Evolutionary conservation across 345 rosid genomes (phyloP), one percentile per base, ranked within the genome.

Genomic region (Iberis pinnata): DNA sequence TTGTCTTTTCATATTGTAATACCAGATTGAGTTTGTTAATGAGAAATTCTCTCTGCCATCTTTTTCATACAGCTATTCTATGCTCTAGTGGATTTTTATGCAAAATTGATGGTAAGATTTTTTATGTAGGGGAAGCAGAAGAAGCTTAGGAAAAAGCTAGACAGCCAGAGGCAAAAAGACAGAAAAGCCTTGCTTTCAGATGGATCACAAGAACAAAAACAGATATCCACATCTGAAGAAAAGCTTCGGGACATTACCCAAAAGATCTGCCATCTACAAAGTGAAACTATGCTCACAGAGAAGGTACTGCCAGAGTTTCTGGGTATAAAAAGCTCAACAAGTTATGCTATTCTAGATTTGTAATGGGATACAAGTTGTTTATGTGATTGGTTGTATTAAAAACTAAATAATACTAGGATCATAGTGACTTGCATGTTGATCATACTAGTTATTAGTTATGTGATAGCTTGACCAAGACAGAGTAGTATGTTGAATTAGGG

Each of bases 51-150:
- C n/a, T n/a, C n/a, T 29, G 33, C 8, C 33, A 29, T 29, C 10
- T 29, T 29, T 29, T 29, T 9, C 7, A 6, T 29, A 7, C n/a
- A n/a, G n/a, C n/a, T n/a, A n/a, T n/a, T n/a, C n/a, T n/a, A n/a
- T 50, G 43, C 12, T 33, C 44, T 38, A 37, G 29, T 18, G 17
- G 14, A 27, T 18, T 53, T 25, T 26, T 16, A 10, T 43, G 38
- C 11, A 14, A 47, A 43, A 24, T 14, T 50, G 43, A 35, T 37
- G 32, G 55, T 43, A 16, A 4, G 19, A 26, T 50, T 13, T 46
- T 65, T 15, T 37, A 25, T 75, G 69, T 45, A 90, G 98, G 61
- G 72, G 53, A 79, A 76, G 68, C 92, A 78, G 38, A 79, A 71
- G 64, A 39, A 66, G 69, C 49, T 72, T 17, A 70, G 60, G 60